Conservation (phyloP, 2,329 filamentous ascomycete genomes). For the Aplosporella prunicola region DNA sequence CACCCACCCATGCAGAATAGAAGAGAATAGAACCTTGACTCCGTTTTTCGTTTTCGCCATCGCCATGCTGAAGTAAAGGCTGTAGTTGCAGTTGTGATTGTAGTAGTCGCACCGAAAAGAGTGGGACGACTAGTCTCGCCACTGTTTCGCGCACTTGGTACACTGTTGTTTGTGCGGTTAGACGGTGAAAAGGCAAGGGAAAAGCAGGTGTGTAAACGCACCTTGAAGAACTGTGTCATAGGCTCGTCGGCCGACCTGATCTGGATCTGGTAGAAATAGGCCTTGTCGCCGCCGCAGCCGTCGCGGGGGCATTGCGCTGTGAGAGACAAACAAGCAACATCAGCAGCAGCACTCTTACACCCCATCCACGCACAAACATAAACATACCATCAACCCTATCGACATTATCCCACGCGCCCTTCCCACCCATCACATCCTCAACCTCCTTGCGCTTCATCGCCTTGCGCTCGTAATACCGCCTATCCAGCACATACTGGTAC, state of each 20-base stretch:
- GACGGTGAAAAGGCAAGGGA: neutral
- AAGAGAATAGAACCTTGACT: no score
- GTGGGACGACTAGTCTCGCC: slow-evolving; percentile 28
- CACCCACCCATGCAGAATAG: no score
- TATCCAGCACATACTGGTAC: slow-evolving; percentile 75
- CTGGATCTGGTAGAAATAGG: slow-evolving; percentile 94
- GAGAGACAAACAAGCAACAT: neutral
- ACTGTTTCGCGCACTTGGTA: slow-evolving; percentile 35
- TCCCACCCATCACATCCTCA: slow-evolving; percentile 83
- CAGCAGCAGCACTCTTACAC: neutral
- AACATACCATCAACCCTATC: slow-evolving; percentile 59
- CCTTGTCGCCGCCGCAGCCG: slow-evolving; percentile 70
- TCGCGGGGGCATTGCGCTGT: slow-evolving; percentile 73
- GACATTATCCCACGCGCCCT: slow-evolving; percentile 82
- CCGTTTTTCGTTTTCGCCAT: no score
- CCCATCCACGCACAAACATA: neutral
- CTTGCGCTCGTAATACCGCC: slow-evolving; percentile 72
- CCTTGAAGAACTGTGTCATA: slow-evolving; percentile 94
- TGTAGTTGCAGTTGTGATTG: neutral
- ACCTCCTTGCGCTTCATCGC: slow-evolving; percentile 74
- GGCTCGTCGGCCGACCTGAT: slow-evolving; percentile 97
- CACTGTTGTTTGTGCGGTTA: slow-evolving; percentile 21
- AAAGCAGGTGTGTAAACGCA: no score
- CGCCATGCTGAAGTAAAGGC: slow-evolving; percentile 2
- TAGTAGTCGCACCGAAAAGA: neutral